phyloP scores from a whole-genome alignment of 75 land plant genomes.

The Azolla pinnata region DNA sequence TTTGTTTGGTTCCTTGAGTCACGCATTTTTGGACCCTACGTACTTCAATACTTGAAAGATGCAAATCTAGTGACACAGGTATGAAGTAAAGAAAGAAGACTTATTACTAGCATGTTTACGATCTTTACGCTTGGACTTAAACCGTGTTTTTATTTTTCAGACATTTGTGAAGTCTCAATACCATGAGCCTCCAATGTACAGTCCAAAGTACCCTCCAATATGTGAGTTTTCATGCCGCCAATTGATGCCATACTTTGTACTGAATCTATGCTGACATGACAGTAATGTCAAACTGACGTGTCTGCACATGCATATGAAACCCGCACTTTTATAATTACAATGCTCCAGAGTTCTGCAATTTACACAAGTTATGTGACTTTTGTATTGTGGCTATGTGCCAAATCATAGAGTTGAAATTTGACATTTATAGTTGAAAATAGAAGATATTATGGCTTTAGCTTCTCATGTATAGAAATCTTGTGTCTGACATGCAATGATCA shows the following conservation, averaged over 20 bases:
- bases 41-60: constrained; percentile 48
- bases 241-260: not conserved
- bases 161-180: constrained; percentile 32
- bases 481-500: not conserved
- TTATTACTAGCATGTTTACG: not conserved
- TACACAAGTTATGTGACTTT: no score
- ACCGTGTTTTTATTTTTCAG: constrained; percentile 20
- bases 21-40: constrained; percentile 30
- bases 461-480: not conserved
- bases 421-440: not conserved
- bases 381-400: not conserved
- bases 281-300: not conserved
- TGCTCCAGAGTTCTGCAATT: no score
- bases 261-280: not conserved
- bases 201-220: constrained; percentile 30
- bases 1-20: constrained; percentile 69
- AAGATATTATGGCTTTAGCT: not conserved
- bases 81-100: not conserved
- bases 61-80: constrained; percentile 77
- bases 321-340: not conserved
- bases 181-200: constrained; percentile 43
- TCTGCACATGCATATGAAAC: not conserved
- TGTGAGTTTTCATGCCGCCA: constrained; percentile 11
- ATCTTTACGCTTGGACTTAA: not conserved
- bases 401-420: no score